A percentile compares a stretch with the other conserved stretches of the same genome.
Conservation (phyloP, 352 stramenopile species). For the Phytophthora lateralis region DNA sequence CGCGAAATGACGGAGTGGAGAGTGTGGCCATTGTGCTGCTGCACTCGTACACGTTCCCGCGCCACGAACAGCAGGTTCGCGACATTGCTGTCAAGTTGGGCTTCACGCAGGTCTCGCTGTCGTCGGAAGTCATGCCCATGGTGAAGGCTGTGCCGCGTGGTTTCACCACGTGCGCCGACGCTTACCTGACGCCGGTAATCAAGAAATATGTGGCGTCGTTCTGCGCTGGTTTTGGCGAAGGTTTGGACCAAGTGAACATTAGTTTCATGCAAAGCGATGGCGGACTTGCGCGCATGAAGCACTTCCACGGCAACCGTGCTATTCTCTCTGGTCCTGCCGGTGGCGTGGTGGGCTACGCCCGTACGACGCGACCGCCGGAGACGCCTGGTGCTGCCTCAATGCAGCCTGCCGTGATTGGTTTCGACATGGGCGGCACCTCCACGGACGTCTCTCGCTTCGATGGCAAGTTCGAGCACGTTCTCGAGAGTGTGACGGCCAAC, state of each 20-base stretch:
- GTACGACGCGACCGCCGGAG: constrained; percentile 83
- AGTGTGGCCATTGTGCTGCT: constrained; percentile 96
- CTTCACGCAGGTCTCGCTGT: constrained; percentile 94
- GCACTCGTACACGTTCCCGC: constrained; percentile 95
- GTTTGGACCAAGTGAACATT: constrained; percentile 92
- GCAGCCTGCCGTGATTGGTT: constrained; percentile 91
- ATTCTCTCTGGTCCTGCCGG: constrained; percentile 95
- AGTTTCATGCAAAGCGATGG: constrained; percentile 99
- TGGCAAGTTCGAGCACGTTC: constrained; percentile 97
- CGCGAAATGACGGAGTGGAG: constrained; percentile 88
- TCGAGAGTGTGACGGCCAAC: constrained; percentile 98
- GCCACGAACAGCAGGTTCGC: constrained; percentile 93
- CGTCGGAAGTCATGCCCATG: constrained; percentile 97
- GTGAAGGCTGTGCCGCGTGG: constrained; percentile 97
- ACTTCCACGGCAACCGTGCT: constrained; percentile 92
- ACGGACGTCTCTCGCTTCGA: constrained; percentile 98
- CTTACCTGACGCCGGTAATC: constrained; percentile 99
- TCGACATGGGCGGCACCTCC: constrained; percentile 99
- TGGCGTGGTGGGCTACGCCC: constrained; percentile 97
- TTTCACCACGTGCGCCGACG: constrained; percentile 97
- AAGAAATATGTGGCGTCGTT: constrained; percentile 97
- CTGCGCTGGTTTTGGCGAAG: constrained; percentile 94
- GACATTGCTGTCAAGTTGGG: constrained; percentile 91
- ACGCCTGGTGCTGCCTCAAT: constrained; percentile 13
- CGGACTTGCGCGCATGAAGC: constrained; percentile 95